These are phyloP conservation scores for Populus hybrid DNA, from an alignment of 441 rosid species.

Conservation along the genomic window DNA sequence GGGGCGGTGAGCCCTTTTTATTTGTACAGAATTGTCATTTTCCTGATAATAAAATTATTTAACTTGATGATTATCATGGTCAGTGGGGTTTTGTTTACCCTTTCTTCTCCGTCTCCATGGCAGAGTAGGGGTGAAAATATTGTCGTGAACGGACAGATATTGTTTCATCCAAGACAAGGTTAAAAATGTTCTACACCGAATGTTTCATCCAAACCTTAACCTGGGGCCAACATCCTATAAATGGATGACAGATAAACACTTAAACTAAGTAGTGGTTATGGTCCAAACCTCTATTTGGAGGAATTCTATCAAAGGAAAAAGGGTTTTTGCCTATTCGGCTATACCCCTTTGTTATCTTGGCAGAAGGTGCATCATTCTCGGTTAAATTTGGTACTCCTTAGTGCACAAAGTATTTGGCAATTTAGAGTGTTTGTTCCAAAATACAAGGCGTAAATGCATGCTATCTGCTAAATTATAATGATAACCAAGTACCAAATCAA, in stretches of 20 bases:
- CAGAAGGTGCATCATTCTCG: too few species aligned
- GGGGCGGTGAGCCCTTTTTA: slow-evolving; percentile 3
- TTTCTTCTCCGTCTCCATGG: neutral
- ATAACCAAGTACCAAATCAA: neutral
- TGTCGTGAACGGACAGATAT: neutral
- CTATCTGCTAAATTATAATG: neutral
- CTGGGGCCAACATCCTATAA: too few species aligned
- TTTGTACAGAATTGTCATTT: slow-evolving; percentile 18
- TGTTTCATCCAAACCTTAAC: too few species aligned
- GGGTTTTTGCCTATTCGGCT: too few species aligned
- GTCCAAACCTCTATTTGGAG: too few species aligned
- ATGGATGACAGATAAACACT: too few species aligned
- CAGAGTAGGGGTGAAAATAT: neutral
- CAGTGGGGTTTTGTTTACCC: neutral
- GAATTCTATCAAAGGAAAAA: too few species aligned
- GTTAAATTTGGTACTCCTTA: neutral
- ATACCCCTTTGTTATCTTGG: too few species aligned
- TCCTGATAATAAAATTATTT: neutral
- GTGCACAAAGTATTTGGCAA: neutral
- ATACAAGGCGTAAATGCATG: neutral
- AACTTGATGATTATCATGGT: neutral
- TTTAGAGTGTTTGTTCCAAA: neutral
- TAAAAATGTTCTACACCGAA: neutral
- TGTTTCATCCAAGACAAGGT: neutral
- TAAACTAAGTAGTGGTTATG: too few species aligned